Base-by-base conservation (phyloP, 805 yeast genomes). In the Hanseniaspora guilliermondii region DNA sequence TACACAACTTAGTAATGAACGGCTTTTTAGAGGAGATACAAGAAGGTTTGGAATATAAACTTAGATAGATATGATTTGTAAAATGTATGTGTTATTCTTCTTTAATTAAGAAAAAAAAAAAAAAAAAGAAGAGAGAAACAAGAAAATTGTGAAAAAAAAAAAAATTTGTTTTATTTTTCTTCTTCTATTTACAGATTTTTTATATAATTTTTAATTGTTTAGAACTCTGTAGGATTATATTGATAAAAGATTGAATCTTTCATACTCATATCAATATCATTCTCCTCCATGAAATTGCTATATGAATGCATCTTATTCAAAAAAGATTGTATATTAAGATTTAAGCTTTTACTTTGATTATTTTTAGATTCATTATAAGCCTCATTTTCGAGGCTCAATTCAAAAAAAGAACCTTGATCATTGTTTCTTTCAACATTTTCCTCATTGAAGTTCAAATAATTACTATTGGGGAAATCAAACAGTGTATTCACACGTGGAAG, bases 351-450 rank as follows among this genome's bases (percentile, higher is more conserved):
- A 9, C 27, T 38, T 11, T 5, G 21, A n/a, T 16, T 19, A 14
- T n/a, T 6, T 3, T 32, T 11, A 14, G 14, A 9, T 5, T 41
- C 24, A 3, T 9, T 16, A n/a, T 25, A 42, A 7, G 54, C 54
- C 54, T 50, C 54, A 22, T 50, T 50, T 50, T 50, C 54, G 48
- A 50, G 54, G 54, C 54, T 22, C n/a, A 50, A 42, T 12, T 50
- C 54, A 50, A 50, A 50, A 50, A 50, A 50, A 50, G 54, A 35
- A 16, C 37, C 37, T n/a, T 37, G 35, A 7, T 25, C 35, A 17
- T 37, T 37, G 14, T 36, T 8, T 21, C 37, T 41, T n/a, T 49
- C 41, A 21, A 6, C 11, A 16, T 21, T 38, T 12, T 38, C 37
- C 6, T 33, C 35, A 33, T 50, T 50, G 24, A 50, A 50, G 22